phyloP scores from a whole-genome alignment of 2,329 filamentous ascomycete genomes.

The Pyrenophora teres region DNA sequence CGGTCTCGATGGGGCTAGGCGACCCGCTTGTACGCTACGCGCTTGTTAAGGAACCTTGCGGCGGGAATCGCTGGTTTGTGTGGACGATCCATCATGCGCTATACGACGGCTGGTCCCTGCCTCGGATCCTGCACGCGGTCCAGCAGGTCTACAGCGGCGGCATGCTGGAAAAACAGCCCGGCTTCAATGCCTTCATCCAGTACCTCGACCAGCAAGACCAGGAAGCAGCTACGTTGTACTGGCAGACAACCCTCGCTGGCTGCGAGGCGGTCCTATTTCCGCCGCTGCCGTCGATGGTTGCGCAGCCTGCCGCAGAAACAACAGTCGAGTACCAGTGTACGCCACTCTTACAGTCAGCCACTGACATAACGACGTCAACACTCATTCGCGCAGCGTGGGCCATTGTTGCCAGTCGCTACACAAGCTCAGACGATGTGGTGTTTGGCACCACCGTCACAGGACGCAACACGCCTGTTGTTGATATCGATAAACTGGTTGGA shows the following conservation, averaged over 20 bases:
- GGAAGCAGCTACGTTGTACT: not conserved
- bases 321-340: no score
- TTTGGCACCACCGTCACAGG: not conserved
- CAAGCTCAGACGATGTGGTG: not conserved
- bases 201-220: not conserved
- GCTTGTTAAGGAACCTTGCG: conserved; percentile 12
- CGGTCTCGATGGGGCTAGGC: conserved; percentile 3
- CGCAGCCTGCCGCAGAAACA: no score
- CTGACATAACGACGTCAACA: no score
- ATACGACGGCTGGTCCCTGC: no score
- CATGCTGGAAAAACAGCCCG: not conserved
- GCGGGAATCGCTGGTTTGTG: not conserved
- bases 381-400: no score
- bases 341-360: no score
- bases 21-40: conserved; percentile 19
- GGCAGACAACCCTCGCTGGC: not conserved
- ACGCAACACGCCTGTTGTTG: not conserved
- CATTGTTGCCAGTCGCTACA: no score
- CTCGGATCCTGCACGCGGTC: no score
- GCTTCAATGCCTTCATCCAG: conserved; percentile 28
- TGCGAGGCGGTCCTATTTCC: conserved; percentile 7
- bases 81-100: no score
- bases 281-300: not conserved
- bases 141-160: no score
- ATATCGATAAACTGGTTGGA: conserved; percentile 39